These are phyloP conservation scores for Macroventuria anomochaeta DNA, from an alignment of 2,329 filamentous ascomycete genomes.

Conservation along the genomic window DNA sequence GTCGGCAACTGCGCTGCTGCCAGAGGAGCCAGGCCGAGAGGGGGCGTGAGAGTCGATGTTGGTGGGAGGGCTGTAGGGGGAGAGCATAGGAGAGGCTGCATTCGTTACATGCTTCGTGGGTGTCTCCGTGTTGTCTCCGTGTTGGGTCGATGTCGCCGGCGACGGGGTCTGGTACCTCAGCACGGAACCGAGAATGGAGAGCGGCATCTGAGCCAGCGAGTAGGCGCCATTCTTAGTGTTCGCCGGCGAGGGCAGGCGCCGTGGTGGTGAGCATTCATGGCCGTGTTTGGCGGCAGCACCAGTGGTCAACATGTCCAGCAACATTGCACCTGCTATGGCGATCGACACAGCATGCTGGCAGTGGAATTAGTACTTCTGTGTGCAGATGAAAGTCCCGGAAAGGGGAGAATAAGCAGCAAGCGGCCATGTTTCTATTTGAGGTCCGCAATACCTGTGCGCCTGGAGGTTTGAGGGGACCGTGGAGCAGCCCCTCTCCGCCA, in stretches of 20 bases:
- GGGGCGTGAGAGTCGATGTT: constrained; percentile 24
- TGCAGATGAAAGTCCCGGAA: constrained; percentile 9
- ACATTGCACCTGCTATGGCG: constrained; percentile 33
- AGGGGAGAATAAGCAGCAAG: constrained; percentile 17
- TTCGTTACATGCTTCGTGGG: constrained; percentile 13
- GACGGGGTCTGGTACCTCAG: constrained; percentile 35
- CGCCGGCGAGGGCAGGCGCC: constrained; percentile 25
- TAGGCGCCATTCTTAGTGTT: constrained; percentile 33
- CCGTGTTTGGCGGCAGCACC: constrained; percentile 45
- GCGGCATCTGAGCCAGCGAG: constrained; percentile 41
- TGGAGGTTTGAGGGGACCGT: constrained; percentile 24
- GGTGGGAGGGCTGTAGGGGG: constrained; percentile 7
- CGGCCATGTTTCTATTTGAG: constrained; percentile 20
- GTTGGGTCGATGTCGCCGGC: constrained; percentile 16
- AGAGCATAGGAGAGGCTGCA: constrained; percentile 5
- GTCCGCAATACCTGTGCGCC: constrained; percentile 27
- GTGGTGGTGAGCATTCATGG: constrained; percentile 32
- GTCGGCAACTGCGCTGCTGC: constrained; percentile 46
- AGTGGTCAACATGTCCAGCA: constrained; percentile 49
- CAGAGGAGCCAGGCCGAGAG: constrained; percentile 49
- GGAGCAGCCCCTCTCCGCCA: constrained; percentile 19
- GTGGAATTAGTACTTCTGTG: constrained; percentile 18
- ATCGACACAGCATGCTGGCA: constrained; percentile 28
- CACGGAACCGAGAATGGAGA: constrained; percentile 43
- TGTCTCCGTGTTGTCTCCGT: neutral